Evolutionary conservation across 768 basidiomycete species (phyloP).

Genomic region (Lactifluus pinguis): DNA sequence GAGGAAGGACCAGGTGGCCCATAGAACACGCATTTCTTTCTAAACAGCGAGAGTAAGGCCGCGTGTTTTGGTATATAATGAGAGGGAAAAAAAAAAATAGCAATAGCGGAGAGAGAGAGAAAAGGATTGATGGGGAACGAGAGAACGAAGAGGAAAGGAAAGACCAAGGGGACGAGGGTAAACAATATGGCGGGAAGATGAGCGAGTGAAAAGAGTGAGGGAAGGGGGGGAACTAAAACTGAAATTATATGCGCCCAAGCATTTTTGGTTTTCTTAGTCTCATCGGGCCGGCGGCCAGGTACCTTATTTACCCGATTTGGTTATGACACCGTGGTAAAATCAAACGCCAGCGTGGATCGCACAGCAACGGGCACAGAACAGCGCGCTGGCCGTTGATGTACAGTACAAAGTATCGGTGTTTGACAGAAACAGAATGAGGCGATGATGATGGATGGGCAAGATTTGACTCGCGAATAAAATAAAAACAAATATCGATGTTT

Average conservation of each 20-base stretch:
- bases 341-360: too few species aligned
- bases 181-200: neutral
- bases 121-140: neutral
- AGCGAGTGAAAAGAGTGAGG: neutral
- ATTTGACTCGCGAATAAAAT: too few species aligned
- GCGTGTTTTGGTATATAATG: neutral
- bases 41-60: neutral
- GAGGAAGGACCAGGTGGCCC: conserved; percentile 35
- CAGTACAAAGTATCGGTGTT: too few species aligned
- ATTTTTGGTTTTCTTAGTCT: too few species aligned
- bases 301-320: too few species aligned
- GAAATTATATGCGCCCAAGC: neutral
- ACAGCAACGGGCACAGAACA: too few species aligned
- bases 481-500: too few species aligned
- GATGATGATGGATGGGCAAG: too few species aligned
- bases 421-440: too few species aligned
- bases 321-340: too few species aligned
- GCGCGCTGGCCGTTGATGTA: neutral
- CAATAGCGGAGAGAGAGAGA: neutral
- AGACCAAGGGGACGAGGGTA: neutral
- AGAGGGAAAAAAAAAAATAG: too few species aligned
- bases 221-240: neutral
- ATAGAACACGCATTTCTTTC: conserved; percentile 23
- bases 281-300: too few species aligned
- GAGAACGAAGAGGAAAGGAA: neutral